phyloP scores from a whole-genome alignment of 2,329 filamentous ascomycete species.

The Diaporthe batatas region DNA sequence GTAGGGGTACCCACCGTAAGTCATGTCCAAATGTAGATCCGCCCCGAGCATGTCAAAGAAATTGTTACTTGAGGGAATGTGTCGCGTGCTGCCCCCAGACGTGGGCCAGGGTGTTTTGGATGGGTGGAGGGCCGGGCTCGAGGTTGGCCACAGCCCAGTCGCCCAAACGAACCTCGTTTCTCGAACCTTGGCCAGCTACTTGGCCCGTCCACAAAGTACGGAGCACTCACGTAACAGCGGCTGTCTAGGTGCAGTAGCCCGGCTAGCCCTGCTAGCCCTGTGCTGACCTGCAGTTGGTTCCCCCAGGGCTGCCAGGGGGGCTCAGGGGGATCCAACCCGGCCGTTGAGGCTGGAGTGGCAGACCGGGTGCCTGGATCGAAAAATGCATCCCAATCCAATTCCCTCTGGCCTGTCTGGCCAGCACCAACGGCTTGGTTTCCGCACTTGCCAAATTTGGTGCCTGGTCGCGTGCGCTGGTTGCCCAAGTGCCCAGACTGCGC shows the following conservation, averaged over 20 bases:
- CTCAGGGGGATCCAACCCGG: not conserved
- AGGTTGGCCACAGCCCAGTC: not conserved
- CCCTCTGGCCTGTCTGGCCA: not conserved
- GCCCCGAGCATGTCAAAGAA: conserved; percentile 32
- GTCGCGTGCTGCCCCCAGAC: conserved; percentile 31
- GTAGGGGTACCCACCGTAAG: conserved; percentile 20
- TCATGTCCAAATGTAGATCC: conserved; percentile 32
- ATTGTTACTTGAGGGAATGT: conserved; percentile 31
- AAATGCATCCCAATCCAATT: conserved; percentile 9
- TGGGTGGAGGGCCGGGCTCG: conserved; percentile 24
- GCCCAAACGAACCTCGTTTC: conserved; percentile 29
- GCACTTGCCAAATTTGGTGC: conserved; percentile 22
- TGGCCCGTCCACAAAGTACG: not conserved
- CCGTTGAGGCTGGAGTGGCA: conserved; percentile 7
- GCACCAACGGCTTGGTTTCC: conserved; percentile 16
- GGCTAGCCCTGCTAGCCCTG: no score
- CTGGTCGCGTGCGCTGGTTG: conserved; percentile 8
- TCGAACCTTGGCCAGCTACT: conserved; percentile 27
- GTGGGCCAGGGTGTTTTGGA: conserved; percentile 26
- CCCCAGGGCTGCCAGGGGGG: not conserved
- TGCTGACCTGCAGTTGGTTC: not conserved
- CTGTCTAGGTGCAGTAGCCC: conserved; percentile 8
- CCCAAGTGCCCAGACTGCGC: conserved; percentile 7
- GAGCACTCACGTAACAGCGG: conserved; percentile 9
- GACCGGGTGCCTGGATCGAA: conserved; percentile 14